Evolutionary conservation across 441 rosid genomes (phyloP).

Genomic region (Gossypium lobatum): DNA sequence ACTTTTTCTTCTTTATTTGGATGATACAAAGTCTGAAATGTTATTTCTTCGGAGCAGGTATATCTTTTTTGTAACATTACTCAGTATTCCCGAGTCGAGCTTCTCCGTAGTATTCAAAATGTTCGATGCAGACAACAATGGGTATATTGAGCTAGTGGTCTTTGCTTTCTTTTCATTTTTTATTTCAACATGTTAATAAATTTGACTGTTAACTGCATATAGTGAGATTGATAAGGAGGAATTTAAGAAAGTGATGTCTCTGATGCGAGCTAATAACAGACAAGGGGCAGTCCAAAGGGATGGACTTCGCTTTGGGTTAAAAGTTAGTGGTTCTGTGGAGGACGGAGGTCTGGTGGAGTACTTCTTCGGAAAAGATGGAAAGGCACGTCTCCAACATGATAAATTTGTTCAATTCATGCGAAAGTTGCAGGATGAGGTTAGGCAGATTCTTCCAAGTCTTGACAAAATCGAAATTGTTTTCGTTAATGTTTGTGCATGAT

Average conservation of each 20-base stretch:
- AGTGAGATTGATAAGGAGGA: slow-evolving; percentile 43
- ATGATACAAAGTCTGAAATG: background rate
- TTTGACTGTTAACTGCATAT: slow-evolving; percentile 9
- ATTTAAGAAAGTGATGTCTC: slow-evolving; percentile 44
- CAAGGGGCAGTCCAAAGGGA: slow-evolving; percentile 26
- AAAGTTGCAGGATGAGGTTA: slow-evolving; percentile 43
- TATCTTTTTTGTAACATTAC: slow-evolving; percentile 82
- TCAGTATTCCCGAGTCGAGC: slow-evolving; percentile 87
- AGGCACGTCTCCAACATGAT: slow-evolving; percentile 29
- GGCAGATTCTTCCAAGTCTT: slow-evolving; percentile 8
- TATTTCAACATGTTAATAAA: slow-evolving; percentile 17
- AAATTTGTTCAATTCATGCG: slow-evolving; percentile 35
- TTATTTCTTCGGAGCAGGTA: slow-evolving; percentile 48
- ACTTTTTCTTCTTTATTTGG: background rate
- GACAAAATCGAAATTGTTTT: background rate
- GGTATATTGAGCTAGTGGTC: slow-evolving; percentile 36
- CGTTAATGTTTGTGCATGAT: background rate
- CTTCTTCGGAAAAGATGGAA: slow-evolving; percentile 43
- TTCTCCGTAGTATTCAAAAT: slow-evolving; percentile 80
- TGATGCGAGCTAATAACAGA: slow-evolving; percentile 35
- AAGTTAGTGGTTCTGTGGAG: slow-evolving; percentile 25
- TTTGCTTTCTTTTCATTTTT: slow-evolving; percentile 6
- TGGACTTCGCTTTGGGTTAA: slow-evolving; percentile 26
- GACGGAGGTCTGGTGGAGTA: slow-evolving; percentile 42
- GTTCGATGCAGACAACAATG: slow-evolving; percentile 74